Percentiles rank a stretch among this genome's conserved stretches.
These are phyloP conservation scores for Entonaema liquescens DNA, from an alignment of 495 filamentous ascomycete genomes.

Conservation along the genomic window DNA sequence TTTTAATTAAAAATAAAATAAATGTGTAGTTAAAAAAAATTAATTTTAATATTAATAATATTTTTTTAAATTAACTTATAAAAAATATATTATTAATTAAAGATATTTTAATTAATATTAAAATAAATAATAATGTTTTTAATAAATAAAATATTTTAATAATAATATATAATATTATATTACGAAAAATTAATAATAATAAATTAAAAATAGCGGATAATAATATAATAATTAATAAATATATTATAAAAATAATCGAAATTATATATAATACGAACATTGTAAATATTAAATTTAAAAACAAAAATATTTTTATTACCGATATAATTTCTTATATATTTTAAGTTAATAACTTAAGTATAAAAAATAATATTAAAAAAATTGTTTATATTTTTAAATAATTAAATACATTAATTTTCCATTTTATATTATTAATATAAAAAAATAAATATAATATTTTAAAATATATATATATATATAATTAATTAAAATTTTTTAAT, in stretches of 20 bases:
- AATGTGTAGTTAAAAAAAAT: background rate
- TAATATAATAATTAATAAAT: background rate
- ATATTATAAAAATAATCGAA: background rate
- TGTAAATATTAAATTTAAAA: background rate
- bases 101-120: background rate
- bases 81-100: background rate
- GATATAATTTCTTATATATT: background rate
- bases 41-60: background rate
- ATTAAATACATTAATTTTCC: background rate
- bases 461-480: background rate
- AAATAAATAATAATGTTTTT: background rate
- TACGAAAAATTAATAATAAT: background rate
- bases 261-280: background rate
- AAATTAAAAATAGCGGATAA: background rate
- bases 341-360: background rate
- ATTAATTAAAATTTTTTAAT: background rate
- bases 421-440: background rate
- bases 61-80: background rate
- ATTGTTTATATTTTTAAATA: background rate
- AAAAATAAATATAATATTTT: background rate
- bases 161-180: background rate
- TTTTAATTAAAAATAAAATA: background rate
- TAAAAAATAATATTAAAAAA: background rate
- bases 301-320: background rate
- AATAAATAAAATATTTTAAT: background rate